Evolutionary conservation across 768 basidiomycete species (phyloP), one percentile per base, ranked within the genome.

Genomic region (Coprinopsis sp.): DNA sequence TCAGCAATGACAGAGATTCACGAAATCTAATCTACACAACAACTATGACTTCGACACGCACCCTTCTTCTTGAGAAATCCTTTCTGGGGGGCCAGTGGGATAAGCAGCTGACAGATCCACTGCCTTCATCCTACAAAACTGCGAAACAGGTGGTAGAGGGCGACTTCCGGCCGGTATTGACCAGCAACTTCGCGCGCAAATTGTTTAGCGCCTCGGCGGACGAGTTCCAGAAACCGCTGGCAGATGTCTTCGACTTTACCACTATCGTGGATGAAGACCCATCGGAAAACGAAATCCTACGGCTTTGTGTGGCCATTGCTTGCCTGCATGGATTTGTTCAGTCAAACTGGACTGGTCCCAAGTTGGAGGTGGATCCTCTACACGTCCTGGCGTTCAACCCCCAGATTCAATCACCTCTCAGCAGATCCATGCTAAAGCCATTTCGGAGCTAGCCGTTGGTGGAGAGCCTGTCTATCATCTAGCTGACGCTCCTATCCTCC

Each of bases 401-500:
- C 37, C 56, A n/a, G 34, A 24, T 23, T 45, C 62, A 22, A 44
- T 63, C 43, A 68, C 70, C 29, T 74, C 81, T 29, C 73, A 80
- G 18, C 46, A 62, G 3, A 65, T 97, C 31, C 77, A 91, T 56
- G 64, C 68, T 23, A 78, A 78, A 37, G 79, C 93, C 19, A 70
- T 91, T 47, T 69, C 82, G 4, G 81, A 87, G 51, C 77, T 99
- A 33, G 84, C 93, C 0, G 79, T 77, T 51, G 80, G 81, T 3
- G 96, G 96, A 3, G 96, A 98, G 67, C 96, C 96, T 7, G 91
- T 90, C 0, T 99, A 98, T 66, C 96, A 98, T 63, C 87, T 98
- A 36, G 76, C 83, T 6, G 73, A 73, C 55, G 67, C 64, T 29
- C 76, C 92, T 5, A 63, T 77, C 18, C 82, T 95, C 57, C 75